Percentiles rank a stretch among this genome's conserved stretches.
phyloP scores from a whole-genome alignment of 805 yeast genomes.

The Yamadazyma insecticola region DNA sequence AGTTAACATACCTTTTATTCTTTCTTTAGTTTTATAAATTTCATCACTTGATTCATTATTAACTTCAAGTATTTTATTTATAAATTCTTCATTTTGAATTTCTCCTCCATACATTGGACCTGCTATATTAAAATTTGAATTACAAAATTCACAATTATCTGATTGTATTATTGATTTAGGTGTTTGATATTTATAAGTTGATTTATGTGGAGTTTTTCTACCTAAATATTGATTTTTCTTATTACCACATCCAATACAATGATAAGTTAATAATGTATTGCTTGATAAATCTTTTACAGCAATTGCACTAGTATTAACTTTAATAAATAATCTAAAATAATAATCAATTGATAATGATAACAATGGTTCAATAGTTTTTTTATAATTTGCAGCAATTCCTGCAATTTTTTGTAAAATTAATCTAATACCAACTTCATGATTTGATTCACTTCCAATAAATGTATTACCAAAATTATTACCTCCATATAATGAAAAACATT shows the following conservation, averaged over 20 bases:
- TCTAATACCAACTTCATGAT: constrained; percentile 91
- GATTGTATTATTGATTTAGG: constrained; percentile 43
- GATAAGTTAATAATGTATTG: constrained; percentile 70
- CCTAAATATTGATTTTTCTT: constrained; percentile 73
- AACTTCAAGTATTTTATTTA: constrained; percentile 57
- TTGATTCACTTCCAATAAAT: constrained; percentile 53
- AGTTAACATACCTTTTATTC: constrained; percentile 91
- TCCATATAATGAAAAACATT: constrained; percentile 91
- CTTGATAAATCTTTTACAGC: constrained; percentile 77
- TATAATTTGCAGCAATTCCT: constrained; percentile 84
- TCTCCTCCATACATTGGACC: constrained; percentile 97
- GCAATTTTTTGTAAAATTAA: constrained; percentile 74
- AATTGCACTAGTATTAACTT: constrained; percentile 72
- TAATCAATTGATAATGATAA: constrained; percentile 85
- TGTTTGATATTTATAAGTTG: constrained; percentile 50
- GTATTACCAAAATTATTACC: constrained; percentile 77
- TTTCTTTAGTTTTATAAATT: constrained; percentile 70
- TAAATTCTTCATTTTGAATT: constrained; percentile 66
- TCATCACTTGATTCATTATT: constrained; percentile 47
- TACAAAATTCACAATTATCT: constrained; percentile 66
- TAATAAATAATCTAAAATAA: constrained; percentile 81
- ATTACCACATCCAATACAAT: constrained; percentile 86
- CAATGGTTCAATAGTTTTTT: constrained; percentile 81
- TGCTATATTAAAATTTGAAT: constrained; percentile 64
- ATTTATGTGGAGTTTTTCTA: constrained; percentile 25